Evolutionary conservation across 192 early-diverging fungal species (phyloP).

Genomic region (Spinellus fusiger): DNA sequence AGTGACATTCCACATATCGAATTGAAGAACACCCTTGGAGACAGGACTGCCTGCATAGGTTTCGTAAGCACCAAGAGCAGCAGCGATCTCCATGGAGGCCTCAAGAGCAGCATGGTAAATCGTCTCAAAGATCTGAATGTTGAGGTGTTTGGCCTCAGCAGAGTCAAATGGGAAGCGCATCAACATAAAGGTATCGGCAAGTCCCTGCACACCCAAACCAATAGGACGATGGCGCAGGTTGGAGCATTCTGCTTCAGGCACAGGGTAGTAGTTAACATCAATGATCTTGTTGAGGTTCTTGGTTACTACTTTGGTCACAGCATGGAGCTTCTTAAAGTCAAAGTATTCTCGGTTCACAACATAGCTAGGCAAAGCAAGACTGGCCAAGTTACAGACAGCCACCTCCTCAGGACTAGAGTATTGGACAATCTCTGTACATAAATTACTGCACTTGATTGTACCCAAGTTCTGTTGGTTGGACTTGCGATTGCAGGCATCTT

Average conservation of each 20-base stretch:
- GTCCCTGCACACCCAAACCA: conserved; percentile 96
- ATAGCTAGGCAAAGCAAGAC: conserved; percentile 86
- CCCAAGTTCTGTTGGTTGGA: conserved; percentile 99
- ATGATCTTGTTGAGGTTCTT: conserved; percentile 96
- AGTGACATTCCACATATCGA: conserved; percentile 87
- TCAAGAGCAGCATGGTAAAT: conserved; percentile 94
- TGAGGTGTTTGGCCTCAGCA: conserved; percentile 71
- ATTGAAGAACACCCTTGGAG: conserved; percentile 86
- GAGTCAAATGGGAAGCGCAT: conserved; percentile 95
- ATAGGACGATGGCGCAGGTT: conserved; percentile 97
- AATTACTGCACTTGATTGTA: conserved; percentile 97
- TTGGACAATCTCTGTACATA: conserved; percentile 98
- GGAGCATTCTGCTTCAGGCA: conserved; percentile 76
- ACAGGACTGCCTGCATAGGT: conserved; percentile 87
- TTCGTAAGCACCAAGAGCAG: conserved; percentile 73
- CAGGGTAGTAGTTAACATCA: conserved; percentile 95
- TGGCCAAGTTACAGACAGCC: conserved; percentile 96
- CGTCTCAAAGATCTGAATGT: conserved; percentile 90
- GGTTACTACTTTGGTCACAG: conserved; percentile 79
- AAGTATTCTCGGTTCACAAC: conserved; percentile 48
- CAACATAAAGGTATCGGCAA: conserved; percentile 94
- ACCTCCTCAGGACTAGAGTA: conserved; percentile 94
- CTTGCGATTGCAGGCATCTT: conserved; percentile 99
- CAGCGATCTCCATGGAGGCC: conserved; percentile 85
- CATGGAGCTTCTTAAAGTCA: conserved; percentile 82